Conservation (phyloP, 106 monocot genomes). For the Allium sativum region DNA sequence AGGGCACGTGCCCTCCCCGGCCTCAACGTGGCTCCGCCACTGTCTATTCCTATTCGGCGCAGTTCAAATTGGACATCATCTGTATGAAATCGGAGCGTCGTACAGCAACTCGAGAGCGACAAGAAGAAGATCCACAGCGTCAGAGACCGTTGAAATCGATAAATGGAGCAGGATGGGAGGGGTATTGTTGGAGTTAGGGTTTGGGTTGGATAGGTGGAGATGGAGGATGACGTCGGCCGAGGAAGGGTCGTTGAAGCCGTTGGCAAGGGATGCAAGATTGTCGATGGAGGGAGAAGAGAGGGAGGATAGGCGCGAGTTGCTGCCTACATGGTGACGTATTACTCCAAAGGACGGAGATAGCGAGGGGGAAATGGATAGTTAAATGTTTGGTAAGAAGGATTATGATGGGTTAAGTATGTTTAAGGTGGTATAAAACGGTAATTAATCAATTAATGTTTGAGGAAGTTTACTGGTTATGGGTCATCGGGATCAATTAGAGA, state of each 20-base stretch:
- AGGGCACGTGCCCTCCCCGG: no score
- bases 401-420: no score
- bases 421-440: no score
- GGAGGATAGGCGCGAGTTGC: constrained; percentile 33
- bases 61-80: no score
- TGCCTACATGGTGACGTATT: constrained; percentile 42
- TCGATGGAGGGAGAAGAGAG: neutral
- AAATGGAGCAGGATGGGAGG: constrained; percentile 29
- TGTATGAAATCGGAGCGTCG: constrained; percentile 59
- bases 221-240: constrained; percentile 51
- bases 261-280: constrained; percentile 6
- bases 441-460: no score
- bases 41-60: no score
- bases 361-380: no score
- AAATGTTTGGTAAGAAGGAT: no score
- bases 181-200: constrained; percentile 1
- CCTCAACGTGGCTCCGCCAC: no score
- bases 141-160: constrained; percentile 34
- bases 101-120: constrained; percentile 76
- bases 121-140: constrained; percentile 63
- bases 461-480: no score
- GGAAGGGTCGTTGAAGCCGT: constrained; percentile 47
- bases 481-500: no score
- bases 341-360: no score
- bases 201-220: constrained; percentile 12